Evolutionary conservation across 2,329 filamentous ascomycete genomes (phyloP).

Genomic region (Paraphaeosphaeria sporulosa): DNA sequence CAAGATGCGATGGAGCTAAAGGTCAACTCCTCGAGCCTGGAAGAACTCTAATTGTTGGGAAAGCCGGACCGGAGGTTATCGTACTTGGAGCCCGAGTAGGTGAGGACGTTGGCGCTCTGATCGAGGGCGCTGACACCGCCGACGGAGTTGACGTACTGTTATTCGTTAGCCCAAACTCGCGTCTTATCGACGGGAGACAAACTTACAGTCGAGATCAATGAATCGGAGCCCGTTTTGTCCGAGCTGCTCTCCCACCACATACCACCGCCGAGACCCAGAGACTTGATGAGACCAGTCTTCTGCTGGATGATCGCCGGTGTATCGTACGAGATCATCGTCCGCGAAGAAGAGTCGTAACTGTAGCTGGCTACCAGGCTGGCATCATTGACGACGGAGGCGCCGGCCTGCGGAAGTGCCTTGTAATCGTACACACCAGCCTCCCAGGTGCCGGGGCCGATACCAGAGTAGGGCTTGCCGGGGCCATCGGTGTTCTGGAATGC

Average conservation of each 20-base stretch:
- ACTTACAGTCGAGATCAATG: constrained; percentile 44
- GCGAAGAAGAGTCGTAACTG: constrained; percentile 36
- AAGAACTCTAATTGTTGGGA: constrained; percentile 25
- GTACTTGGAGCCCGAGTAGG: constrained; percentile 72
- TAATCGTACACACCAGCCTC: constrained; percentile 48
- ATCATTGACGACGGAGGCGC: constrained; percentile 34
- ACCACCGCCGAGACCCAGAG: constrained; percentile 42
- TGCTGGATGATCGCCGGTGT: constrained; percentile 40
- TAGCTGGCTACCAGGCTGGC: constrained; percentile 34
- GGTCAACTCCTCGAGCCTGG: not conserved
- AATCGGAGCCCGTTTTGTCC: constrained; percentile 42
- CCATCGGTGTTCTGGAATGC: constrained; percentile 45
- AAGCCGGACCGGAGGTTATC: constrained; percentile 66
- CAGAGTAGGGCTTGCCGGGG: constrained; percentile 40
- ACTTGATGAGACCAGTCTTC: constrained; percentile 38
- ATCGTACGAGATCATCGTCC: constrained; percentile 44
- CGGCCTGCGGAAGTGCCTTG: constrained; percentile 42
- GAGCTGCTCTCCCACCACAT: constrained; percentile 50
- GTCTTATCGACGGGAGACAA: not conserved
- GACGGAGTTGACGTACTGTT: constrained; percentile 60
- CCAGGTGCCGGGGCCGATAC: constrained; percentile 44
- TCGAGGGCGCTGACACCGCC: constrained; percentile 63
- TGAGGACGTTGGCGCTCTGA: constrained; percentile 65
- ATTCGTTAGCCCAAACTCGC: not conserved
- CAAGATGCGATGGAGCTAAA: not conserved